Evolutionary conservation across 1,139 yeast species (phyloP).

Genomic region (Candida pseudoviswanathii): DNA sequence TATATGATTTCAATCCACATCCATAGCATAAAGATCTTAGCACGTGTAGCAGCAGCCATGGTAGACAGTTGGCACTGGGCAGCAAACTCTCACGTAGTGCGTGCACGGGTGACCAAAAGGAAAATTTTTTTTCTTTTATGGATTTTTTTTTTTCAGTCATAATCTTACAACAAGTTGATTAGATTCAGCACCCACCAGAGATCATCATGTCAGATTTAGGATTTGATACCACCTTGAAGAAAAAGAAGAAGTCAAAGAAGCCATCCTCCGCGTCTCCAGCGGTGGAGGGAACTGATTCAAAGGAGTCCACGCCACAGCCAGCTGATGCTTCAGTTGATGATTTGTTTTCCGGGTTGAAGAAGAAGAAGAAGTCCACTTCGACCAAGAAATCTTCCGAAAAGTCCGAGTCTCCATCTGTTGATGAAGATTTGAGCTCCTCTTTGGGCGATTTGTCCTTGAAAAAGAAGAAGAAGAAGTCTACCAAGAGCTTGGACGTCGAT

Average conservation of each 20-base stretch:
- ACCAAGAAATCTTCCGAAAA: conserved; percentile 18
- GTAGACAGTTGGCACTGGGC: not conserved
- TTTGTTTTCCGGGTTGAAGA: conserved; percentile 56
- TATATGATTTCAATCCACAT: not conserved
- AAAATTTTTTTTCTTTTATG: not conserved
- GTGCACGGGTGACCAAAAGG: conserved; percentile 5
- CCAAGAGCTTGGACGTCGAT: conserved; percentile 57
- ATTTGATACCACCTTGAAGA: conserved; percentile 73
- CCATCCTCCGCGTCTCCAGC: conserved; percentile 10
- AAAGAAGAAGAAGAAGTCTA: conserved; percentile 85
- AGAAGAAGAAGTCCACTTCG: conserved; percentile 46
- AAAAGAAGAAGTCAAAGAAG: conserved; percentile 32
- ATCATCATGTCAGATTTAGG: conserved; percentile 60
- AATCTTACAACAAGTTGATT: not conserved
- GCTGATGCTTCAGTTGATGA: conserved; percentile 45
- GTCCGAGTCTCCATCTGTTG: conserved; percentile 34
- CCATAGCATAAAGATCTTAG: not conserved
- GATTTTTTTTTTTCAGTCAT: not conserved
- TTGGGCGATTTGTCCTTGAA: conserved; percentile 76
- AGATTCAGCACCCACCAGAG: not conserved
- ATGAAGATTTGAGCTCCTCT: conserved; percentile 61
- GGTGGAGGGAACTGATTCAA: conserved; percentile 9
- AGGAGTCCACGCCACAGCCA: conserved; percentile 15
- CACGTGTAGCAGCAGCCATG: not conserved
- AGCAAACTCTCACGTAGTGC: not conserved